Conservation (phyloP, 495 filamentous ascomycete genomes). For the Podospora conica region DNA sequence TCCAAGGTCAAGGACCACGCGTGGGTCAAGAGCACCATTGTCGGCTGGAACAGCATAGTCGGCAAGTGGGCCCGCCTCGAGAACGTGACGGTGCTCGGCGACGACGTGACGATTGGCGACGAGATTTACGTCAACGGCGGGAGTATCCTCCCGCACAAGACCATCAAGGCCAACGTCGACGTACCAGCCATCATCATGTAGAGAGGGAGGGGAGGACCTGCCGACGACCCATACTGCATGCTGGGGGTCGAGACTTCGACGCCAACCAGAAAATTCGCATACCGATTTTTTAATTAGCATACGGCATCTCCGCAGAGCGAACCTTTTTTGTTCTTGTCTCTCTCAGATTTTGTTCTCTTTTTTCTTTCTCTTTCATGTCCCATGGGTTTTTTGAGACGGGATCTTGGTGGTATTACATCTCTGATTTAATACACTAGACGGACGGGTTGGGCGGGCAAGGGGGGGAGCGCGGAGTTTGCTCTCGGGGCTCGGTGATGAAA, state of each 20-base stretch:
- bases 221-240: not conserved
- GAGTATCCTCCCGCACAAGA: constrained; percentile 95
- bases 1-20: constrained; percentile 98
- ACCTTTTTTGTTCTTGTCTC: not conserved
- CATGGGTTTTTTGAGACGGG: not conserved
- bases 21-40: constrained; percentile 98
- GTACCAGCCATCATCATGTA: constrained; percentile 87
- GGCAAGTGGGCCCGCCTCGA: constrained; percentile 94
- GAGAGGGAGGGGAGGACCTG: not conserved
- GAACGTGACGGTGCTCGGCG: constrained; percentile 94
- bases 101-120: constrained; percentile 98
- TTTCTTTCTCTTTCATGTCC: not conserved
- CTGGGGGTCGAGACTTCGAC: not conserved
- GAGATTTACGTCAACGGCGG: constrained; percentile 99
- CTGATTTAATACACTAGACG: not conserved
- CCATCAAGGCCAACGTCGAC: constrained; percentile 97
- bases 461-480: not conserved
- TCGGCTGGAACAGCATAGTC: constrained; percentile 97
- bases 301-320: not conserved
- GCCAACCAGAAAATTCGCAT: not conserved
- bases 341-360: not conserved
- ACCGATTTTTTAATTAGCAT: not conserved
- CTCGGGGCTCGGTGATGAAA: not conserved
- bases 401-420: not conserved
- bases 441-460: not conserved